Evolutionary conservation across 164 flowering plant species (phyloP), one percentile per base, ranked within the genome.

Genomic region (Cinnamomum chago): DNA sequence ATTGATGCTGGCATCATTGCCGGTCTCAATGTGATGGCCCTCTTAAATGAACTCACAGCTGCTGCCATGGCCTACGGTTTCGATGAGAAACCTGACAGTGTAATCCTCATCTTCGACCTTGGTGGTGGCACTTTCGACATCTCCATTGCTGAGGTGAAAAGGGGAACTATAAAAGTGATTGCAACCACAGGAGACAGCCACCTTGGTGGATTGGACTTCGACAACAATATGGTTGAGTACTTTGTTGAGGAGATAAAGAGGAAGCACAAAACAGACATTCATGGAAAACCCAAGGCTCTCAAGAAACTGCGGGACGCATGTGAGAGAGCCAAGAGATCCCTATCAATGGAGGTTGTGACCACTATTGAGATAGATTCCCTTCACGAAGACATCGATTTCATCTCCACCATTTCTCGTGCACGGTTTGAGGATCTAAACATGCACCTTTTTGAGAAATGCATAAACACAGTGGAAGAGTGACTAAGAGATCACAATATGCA

Each of bases 171-270:
- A 12, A 64, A 52, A 15, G 73, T 71, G 7, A 51, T 22, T 23
- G 65, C 72, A 62, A 71, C 73, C 17, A 64, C 27, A 2, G 74
- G 74, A 18, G 67, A 72, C 50, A 72, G 88, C 71, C 90, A 85
- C 47, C 84, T 87, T 64, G 89, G 87, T 40, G 89, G 90, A 67
- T 87, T 86, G 20, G 89, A 88, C 77, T 88, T 88, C 74, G 89
- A 88, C 51, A 88, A 87, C 81, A 79, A 90, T 60, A 86, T 88
- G 89, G 64, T 84, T 33, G 82, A 79, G 69, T 85, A 85, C 65
- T 87, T 84, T 47, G 84, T 82, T 12, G 77, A 78, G 51, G 85
- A 87, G 77, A 84, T 85, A 72, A 84, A 82, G 79, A 84, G 84
- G 73, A 83, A 85, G 83, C 68, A 87, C 78, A 85, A 85, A 80